Evolutionary conservation across 768 basidiomycete genomes (phyloP), one percentile per base, ranked within the genome.

Genomic region (Podaxis pistillaris): DNA sequence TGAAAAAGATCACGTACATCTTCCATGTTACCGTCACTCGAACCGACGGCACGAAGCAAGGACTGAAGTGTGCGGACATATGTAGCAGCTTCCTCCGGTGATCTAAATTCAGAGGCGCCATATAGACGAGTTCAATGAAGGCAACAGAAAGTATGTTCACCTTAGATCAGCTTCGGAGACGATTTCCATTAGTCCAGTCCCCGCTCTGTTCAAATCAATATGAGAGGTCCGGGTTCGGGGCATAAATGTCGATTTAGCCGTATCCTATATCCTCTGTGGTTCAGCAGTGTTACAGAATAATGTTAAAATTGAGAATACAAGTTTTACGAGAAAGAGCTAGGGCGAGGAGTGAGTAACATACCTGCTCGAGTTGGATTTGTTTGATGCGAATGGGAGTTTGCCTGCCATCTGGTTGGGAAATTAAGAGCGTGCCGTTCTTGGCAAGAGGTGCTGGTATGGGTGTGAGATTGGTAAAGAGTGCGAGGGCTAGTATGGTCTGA

Each of bases 11-110:
- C n/a, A 68, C 75, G 52, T 67, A 93, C 96, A 73, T 94, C 88
- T 68, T 99, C 97, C 97, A 98, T 98, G 69, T 96, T 96, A 1
- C 93, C 95, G 71, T 96, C 94, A 65, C 94, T 94, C 0, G 93
- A 87, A 0, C 93, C 94, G 2, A 96, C 80, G 15, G 91, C 82
- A 17, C 96, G 84, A 7, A 98, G 76, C 17, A 97, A 69, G 3
- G 87, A 83, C 71, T 97, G 95, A 1, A 99, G 78, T 8, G 88
- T 81, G 41, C 88, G 81, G 4, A 98, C 91, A 75, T 96, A 98
- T 5, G 86, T 84, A 1, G 85, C 91, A 19, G 94, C 96, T 72
- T 98, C 92, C 73, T 96, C 94, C 3, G 97, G 88, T 1, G 91
- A 91, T 13, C 81, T 82, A 58, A 50, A 50, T 30, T 28, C 28